Conservation (phyloP, 768 basidiomycete genomes). For the Pisolithus sp. region DNA sequence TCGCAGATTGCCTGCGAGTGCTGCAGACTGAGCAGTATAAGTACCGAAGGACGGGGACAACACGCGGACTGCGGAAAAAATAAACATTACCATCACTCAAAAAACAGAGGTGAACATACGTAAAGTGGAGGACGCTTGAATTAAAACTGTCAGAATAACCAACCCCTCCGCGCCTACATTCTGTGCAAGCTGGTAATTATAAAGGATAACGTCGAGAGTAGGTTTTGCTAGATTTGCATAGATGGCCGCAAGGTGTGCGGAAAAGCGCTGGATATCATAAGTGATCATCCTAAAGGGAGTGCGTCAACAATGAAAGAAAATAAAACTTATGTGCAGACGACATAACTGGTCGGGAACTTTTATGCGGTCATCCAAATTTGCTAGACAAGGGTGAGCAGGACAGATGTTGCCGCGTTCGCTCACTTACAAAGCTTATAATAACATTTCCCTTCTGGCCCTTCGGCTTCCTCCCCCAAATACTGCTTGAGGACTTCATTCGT, state of each 20-base stretch:
- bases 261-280: slow-evolving; percentile 92
- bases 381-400: slow-evolving; percentile 33
- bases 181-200: slow-evolving; percentile 90
- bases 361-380: slow-evolving; percentile 91
- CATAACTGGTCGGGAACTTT: slow-evolving; percentile 90
- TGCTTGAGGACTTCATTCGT: slow-evolving; percentile 76
- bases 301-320: slow-evolving; percentile 7
- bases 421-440: slow-evolving; percentile 87
- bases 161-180: slow-evolving; percentile 95
- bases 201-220: slow-evolving; percentile 83
- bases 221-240: slow-evolving; percentile 95
- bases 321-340: neutral
- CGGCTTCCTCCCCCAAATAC: slow-evolving; percentile 72
- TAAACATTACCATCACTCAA: neutral
- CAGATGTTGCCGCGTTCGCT: neutral
- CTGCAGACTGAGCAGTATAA: slow-evolving; percentile 83
- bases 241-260: slow-evolving; percentile 83
- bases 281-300: slow-evolving; percentile 71
- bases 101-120: slow-evolving; percentile 43
- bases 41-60: slow-evolving; percentile 89
- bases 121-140: slow-evolving; percentile 77
- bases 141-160: slow-evolving; percentile 71
- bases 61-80: slow-evolving; percentile 55
- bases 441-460: slow-evolving; percentile 66
- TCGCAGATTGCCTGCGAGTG: slow-evolving; percentile 81